Conservation (phyloP, 176 grass and related monocot genomes). For the Carex scoparia region DNA sequence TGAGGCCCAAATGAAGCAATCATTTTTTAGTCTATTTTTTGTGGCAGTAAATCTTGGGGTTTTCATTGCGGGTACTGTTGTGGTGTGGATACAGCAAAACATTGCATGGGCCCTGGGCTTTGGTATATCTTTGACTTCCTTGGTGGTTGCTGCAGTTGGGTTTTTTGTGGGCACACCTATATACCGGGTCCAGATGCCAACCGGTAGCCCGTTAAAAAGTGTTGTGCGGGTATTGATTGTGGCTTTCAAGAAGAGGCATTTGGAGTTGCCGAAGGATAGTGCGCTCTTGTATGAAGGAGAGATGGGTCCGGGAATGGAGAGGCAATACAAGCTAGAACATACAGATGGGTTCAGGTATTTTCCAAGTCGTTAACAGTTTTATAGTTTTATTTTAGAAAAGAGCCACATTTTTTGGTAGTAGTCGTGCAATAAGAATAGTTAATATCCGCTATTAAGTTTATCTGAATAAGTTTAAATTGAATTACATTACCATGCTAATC, state of each 20-base stretch:
- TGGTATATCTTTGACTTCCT: constrained; percentile 54
- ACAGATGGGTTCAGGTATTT: constrained; percentile 68
- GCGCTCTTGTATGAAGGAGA: constrained; percentile 53
- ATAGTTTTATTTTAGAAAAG: neutral
- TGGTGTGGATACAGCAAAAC: constrained; percentile 91
- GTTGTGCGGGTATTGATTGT: constrained; percentile 49
- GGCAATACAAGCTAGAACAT: constrained; percentile 48
- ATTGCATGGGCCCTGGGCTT: constrained; percentile 80
- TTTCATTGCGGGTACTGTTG: constrained; percentile 58
- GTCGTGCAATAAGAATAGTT: neutral
- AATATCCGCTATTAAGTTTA: neutral
- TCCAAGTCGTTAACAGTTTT: neutral
- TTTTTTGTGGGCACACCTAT: constrained; percentile 61
- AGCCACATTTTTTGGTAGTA: neutral
- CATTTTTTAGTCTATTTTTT: constrained; percentile 87
- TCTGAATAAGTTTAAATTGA: neutral
- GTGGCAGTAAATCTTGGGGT: constrained; percentile 65
- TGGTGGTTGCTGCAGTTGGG: constrained; percentile 44
- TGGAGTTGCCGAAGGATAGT: constrained; percentile 40
- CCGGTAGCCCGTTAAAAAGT: constrained; percentile 82
- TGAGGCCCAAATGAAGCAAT: constrained; percentile 60
- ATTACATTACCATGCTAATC: neutral
- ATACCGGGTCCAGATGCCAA: constrained; percentile 72
- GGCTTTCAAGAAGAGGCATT: constrained; percentile 61
- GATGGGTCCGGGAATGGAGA: neutral